Evolutionary conservation across 495 filamentous ascomycete species (phyloP), one percentile per base, ranked within the genome.

Genomic region (Venustampulla echinocandica): DNA sequence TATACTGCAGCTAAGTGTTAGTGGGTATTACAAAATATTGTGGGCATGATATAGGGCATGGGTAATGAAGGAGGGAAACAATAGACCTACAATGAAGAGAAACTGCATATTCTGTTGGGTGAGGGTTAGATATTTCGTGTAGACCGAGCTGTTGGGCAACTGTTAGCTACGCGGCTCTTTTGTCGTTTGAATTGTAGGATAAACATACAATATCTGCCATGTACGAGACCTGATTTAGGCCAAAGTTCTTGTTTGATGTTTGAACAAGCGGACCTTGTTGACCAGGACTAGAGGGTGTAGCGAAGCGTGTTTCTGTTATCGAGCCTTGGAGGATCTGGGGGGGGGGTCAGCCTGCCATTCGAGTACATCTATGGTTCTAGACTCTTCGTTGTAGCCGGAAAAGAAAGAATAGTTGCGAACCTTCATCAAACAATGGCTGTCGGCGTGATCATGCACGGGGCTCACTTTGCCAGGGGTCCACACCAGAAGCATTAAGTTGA

Each of bases 401-500:
- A n/a, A n/a, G n/a, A n/a, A n/a, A n/a, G n/a, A n/a, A n/a, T n/a
- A 6, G 20, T 5, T 15, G 30, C 23, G 15, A 21, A 56, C 68
- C 59, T 73, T 76, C 74, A 79, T 76, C 44, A 79, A 49, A 58
- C 86, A 92, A 56, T 90, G 85, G 19, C 86, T 82, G 56, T 86
- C 80, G 51, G 85, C 84, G 61, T 92, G 86, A 57, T 96, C 90
- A 63, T 96, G 90, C 49, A 95, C 84, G 0, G 79, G 78, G 57
- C 81, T 88, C 17, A 77, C 77, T 63, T 87, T 86, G n/a, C 86
- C 84, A 15, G 90, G 90, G 10, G 75, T 82, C 90, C 90, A 96
- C n/a, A 95, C 90, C 10, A 96, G 74, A 15, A 96, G 77, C 38
- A 95, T 73, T 78, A 90, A 61, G 20, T 55, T 58, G 47, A 57